Evolutionary conservation across 768 basidiomycete genomes (phyloP), one percentile per base, ranked within the genome.

Genomic region (Agrocybe praecox): DNA sequence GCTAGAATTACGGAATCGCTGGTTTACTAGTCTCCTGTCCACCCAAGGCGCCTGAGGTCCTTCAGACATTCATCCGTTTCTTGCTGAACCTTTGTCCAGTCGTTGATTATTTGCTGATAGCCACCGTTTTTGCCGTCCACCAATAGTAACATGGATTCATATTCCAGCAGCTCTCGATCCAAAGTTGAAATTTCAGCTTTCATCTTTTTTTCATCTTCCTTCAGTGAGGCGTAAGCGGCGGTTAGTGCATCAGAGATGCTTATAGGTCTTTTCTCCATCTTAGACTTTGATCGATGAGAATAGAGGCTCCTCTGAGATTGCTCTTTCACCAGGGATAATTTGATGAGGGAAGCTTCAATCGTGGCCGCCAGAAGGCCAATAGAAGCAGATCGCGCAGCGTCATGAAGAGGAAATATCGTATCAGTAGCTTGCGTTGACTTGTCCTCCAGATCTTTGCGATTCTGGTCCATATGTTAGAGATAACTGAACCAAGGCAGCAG

Each of bases 1-100:
- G 23, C 29, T 18, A 17, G 40, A 43, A 36, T 50, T 24, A 18
- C 21, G 34, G 17, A 34, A 17, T 18, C 32, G 11, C 17, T 45
- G 15, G 33, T 42, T 70, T 58, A n/a, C n/a, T n/a, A 79, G 62
- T 78, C 74, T 14, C 76, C 79, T 9, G 77, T 80, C 79, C 80
- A 83, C 2, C 81, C 82, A 18, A 83, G 68, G 40, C 82, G 71
- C 52, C 77, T 69, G 53, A 85, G 67, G 60, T 85, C 82, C 50
- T 66, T 70, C 57, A 70, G 63, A 58, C 83, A 81, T 63, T 83
- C 81, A 33, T 83, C 81, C 17, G 71, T 77, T 60, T 80, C 81
- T 56, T 69, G 71, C 64, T 78, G 74, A 11, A 82, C 75, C 42
- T 72, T 68, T 6, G 77, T 70, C 76, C 77, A 81, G 56, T 83